These are phyloP conservation scores for Trypanosomatidae sp. DNA, from an alignment of 208 protist species.

Conservation along the genomic window DNA sequence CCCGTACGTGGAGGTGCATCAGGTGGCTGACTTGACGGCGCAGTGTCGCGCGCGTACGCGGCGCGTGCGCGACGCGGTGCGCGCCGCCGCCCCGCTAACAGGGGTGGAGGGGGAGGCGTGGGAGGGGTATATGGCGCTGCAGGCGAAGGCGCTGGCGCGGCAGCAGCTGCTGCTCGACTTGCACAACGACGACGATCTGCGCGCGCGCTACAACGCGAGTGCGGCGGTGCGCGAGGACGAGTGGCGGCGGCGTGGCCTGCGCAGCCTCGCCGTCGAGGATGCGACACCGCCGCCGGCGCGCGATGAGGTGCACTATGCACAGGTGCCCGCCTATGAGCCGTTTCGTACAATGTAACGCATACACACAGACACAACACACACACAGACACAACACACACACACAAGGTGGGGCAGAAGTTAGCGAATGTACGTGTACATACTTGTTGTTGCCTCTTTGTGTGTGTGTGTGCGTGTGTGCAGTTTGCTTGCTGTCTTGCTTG, in stretches of 20 bases:
- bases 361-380: not conserved
- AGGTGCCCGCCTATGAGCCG: slow-evolving; percentile 64
- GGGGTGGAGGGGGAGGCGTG: slow-evolving; percentile 77
- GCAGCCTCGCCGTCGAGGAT: slow-evolving; percentile 29
- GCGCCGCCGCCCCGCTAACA: slow-evolving; percentile 50
- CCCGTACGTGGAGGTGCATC: slow-evolving; percentile 46
- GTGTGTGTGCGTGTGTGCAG: no score
- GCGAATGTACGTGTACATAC: no score
- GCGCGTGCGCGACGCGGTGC: slow-evolving; percentile 40
- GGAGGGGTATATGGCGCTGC: slow-evolving; percentile 71
- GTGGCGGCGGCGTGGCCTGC: slow-evolving; percentile 47
- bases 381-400: not conserved
- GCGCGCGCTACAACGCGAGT: slow-evolving; percentile 32
- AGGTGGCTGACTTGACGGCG: slow-evolving; percentile 42
- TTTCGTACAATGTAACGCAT: slow-evolving; percentile 35
- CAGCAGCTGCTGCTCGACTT: slow-evolving; percentile 78
- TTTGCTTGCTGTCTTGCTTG: no score
- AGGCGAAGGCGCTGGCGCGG: slow-evolving; percentile 62
- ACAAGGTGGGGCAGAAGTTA: no score
- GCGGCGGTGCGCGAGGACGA: slow-evolving; percentile 29
- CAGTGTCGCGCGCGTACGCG: slow-evolving; percentile 19
- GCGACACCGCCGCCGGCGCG: slow-evolving; percentile 6
- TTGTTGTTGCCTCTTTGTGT: no score
- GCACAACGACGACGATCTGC: slow-evolving; percentile 39
- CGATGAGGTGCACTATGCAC: slow-evolving; percentile 52